Evolutionary conservation across 306 rosid species (phyloP).

Genomic region (Glycine latifolia): DNA sequence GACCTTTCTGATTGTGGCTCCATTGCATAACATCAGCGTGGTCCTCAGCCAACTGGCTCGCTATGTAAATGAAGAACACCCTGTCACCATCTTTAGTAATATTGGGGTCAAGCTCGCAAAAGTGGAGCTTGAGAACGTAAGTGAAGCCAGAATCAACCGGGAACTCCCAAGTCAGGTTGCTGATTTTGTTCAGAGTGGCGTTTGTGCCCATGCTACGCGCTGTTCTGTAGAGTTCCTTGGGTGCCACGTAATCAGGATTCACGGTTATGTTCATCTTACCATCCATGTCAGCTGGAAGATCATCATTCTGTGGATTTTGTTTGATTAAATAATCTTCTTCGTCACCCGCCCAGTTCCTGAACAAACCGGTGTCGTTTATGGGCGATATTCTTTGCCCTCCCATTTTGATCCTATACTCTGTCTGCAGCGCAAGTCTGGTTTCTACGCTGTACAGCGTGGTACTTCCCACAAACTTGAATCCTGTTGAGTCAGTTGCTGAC

Average conservation of each 20-base stretch:
- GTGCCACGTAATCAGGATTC: slow-evolving; percentile 48
- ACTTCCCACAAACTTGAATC: background rate
- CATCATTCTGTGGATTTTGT: no score
- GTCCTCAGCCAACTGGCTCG: background rate
- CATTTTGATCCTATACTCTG: slow-evolving; percentile 42
- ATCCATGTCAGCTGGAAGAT: rapidly evolving
- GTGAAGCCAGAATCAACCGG: background rate
- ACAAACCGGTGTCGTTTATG: slow-evolving; percentile 41
- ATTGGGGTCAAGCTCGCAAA: no score
- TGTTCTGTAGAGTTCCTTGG: slow-evolving; percentile 27
- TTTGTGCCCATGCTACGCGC: background rate
- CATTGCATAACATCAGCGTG: background rate
- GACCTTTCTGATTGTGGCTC: background rate
- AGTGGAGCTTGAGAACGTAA: no score
- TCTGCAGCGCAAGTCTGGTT: slow-evolving; percentile 36
- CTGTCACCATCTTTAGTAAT: rapidly evolving
- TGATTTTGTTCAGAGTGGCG: no score
- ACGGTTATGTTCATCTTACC: background rate
- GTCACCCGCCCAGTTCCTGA: slow-evolving; percentile 38
- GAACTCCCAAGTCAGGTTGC: slow-evolving; percentile 49
- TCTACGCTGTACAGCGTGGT: background rate
- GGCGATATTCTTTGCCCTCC: slow-evolving; percentile 1
- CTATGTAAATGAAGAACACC: background rate
- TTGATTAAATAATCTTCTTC: no score
- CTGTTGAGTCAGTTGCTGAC: no score